Percentiles rank a stretch among this genome's conserved stretches.
Conservation (phyloP, 352 stramenopile genomes). For the Globisporangium sylvaticum region DNA sequence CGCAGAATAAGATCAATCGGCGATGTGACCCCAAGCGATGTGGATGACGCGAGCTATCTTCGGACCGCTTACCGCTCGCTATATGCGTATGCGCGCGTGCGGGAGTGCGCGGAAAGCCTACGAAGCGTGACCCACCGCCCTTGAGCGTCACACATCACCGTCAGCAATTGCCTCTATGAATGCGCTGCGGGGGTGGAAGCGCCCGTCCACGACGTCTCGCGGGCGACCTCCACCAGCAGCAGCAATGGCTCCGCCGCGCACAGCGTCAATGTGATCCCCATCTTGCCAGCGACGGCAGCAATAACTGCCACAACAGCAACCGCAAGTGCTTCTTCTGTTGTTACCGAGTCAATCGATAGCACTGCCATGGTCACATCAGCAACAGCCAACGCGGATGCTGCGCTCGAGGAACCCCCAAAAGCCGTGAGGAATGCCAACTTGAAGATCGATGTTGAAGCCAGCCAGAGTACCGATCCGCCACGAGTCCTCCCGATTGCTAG, state of each 20-base stretch:
- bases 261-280: background rate
- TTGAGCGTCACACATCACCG: background rate
- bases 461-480: background rate
- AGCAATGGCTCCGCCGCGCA: background rate
- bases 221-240: background rate
- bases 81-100: background rate
- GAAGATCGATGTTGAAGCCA: conserved; percentile 4
- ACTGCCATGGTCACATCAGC: background rate
- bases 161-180: background rate
- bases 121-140: background rate
- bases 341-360: background rate
- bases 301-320: no score
- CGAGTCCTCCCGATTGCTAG: background rate
- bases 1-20: background rate
- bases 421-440: background rate
- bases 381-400: background rate
- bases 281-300: background rate
- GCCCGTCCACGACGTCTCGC: background rate
- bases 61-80: background rate
- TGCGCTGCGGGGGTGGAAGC: conserved; percentile 6
- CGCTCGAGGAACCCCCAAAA: background rate
- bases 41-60: background rate
- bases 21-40: background rate
- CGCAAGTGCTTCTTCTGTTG: background rate
- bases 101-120: background rate